Base-by-base conservation (phyloP, 176 grass and related monocot genomes). In the Aegilops umbellulata region DNA sequence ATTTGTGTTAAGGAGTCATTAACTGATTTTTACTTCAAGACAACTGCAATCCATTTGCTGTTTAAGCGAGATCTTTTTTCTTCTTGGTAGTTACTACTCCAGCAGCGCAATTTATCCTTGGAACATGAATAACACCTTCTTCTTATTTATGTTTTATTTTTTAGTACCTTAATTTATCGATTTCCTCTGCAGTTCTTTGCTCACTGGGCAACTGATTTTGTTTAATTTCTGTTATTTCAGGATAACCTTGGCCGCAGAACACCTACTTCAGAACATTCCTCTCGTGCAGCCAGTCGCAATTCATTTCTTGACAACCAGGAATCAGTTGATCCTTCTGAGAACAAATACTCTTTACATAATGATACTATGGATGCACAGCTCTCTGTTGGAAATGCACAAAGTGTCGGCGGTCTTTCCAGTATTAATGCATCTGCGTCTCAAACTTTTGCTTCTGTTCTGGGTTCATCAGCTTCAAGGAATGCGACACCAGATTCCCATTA, bases 401-500 rank as follows among this genome's bases (percentile, higher is more conserved):
- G 83, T 83, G 19, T 77, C 67, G 75, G 73, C 35, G 87, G 85
- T 23, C 51, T 80, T 85, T 65, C 76, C 19, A 92, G 77, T 72
- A 78, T 90, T 80, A 83, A 76, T 69, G 38, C 61, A 64, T 85
- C 94, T 11, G n/a, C 64, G 69, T 87, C 95, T 83, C 92, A 94
- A 82, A 94, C 85, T 24, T 97, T 90, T 86, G 89, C 85, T 36
- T 89, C 91, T 69, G 90, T 93, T 49, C 77, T 87, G 55, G 86
- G 87, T 82, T 85, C 91, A 41, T 87, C 95, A 80, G 80, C 91
- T 86, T 91, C 82, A 29, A 98, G 93, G 91, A 93, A 87, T 83
- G 80, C 65, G 75, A 89, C 93, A 26, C 89, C 91, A 82, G 91
- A 95, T 82, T 91, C 93, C 72, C 93, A 95, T 80, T 89, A 90